These are phyloP conservation scores for Puccinia sorghi DNA, from an alignment of 1,284 basidiomycete genomes.

Conservation along the genomic window DNA sequence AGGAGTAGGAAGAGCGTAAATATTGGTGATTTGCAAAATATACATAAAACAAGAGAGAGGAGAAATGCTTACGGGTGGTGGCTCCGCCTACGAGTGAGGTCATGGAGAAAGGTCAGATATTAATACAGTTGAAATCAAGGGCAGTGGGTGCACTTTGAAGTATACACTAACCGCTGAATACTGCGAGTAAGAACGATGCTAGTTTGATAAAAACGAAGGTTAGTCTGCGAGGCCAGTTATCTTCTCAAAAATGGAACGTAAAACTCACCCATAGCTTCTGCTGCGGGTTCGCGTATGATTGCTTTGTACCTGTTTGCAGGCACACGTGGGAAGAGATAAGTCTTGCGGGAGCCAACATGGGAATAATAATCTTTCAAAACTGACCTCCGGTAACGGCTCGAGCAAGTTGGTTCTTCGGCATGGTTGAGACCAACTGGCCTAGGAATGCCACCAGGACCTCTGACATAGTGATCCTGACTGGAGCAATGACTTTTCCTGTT, in stretches of 20 bases:
- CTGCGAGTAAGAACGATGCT: conserved; percentile 29
- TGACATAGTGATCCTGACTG: background rate
- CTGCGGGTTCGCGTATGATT: conserved; percentile 16
- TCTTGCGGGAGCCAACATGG: too few relatives aligned
- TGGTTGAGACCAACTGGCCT: background rate
- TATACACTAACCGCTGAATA: conserved; percentile 22
- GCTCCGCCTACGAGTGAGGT: conserved; percentile 8
- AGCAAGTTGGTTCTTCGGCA: background rate
- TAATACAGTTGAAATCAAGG: too few relatives aligned
- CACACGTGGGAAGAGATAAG: background rate
- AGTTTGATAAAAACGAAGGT: background rate
- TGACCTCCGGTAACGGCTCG: conserved; percentile 15
- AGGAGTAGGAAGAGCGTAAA: too few relatives aligned
- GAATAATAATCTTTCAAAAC: background rate
- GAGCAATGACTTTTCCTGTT: background rate
- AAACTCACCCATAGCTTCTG: conserved; percentile 16
- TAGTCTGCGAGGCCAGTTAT: background rate
- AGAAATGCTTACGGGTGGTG: conserved; percentile 2
- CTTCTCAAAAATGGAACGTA: background rate
- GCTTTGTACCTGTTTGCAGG: conserved; percentile 23
- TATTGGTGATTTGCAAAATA: too few relatives aligned
- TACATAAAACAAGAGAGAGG: background rate
- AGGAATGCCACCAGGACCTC: background rate
- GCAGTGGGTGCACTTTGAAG: too few relatives aligned
- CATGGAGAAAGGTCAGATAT: background rate